These are phyloP conservation scores for Talaromyces sp. DNA, from an alignment of 2,329 filamentous ascomycete species.

Conservation along the genomic window DNA sequence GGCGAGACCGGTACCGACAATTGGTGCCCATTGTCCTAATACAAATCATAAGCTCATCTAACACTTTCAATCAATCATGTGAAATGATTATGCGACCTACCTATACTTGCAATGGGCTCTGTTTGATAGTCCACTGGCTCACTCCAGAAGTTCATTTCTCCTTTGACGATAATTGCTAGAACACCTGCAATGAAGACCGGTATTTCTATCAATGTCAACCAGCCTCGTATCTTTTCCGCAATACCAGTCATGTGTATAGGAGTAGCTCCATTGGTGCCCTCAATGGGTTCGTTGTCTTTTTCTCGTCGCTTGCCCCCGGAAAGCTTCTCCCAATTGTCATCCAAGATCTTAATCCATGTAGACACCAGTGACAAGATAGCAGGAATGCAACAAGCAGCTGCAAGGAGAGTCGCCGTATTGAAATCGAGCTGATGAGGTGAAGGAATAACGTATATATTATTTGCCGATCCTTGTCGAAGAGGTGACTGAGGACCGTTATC, in stretches of 20 bases:
- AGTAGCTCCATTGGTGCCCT: slow-evolving; percentile 60
- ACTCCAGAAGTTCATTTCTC: slow-evolving; percentile 68
- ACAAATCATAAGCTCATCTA: neutral
- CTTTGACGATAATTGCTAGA: slow-evolving; percentile 52
- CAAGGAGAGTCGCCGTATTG: slow-evolving; percentile 61
- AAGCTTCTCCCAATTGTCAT: slow-evolving; percentile 61
- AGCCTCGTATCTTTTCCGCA: slow-evolving; percentile 37
- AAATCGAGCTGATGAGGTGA: slow-evolving; percentile 60
- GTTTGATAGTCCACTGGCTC: slow-evolving; percentile 59
- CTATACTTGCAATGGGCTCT: slow-evolving; percentile 64
- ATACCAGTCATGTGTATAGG: slow-evolving; percentile 51
- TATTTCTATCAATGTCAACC: slow-evolving; percentile 54
- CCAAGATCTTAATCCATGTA: slow-evolving; percentile 66
- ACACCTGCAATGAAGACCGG: slow-evolving; percentile 63
- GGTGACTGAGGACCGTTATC: slow-evolving; percentile 52
- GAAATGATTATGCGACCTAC: slow-evolving; percentile 40
- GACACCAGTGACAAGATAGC: slow-evolving; percentile 64
- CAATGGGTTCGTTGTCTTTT: slow-evolving; percentile 46
- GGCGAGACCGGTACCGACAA: slow-evolving; percentile 60
- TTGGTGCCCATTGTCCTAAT: slow-evolving; percentile 39
- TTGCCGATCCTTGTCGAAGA: slow-evolving; percentile 57
- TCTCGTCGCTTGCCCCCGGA: slow-evolving; percentile 34
- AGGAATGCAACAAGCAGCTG: slow-evolving; percentile 67
- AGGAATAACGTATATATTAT: slow-evolving; percentile 66
- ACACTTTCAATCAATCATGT: neutral